Evolutionary conservation across 768 basidiomycete species (phyloP), one percentile per base, ranked within the genome.

Genomic region (Lanmaoa rubissima): DNA sequence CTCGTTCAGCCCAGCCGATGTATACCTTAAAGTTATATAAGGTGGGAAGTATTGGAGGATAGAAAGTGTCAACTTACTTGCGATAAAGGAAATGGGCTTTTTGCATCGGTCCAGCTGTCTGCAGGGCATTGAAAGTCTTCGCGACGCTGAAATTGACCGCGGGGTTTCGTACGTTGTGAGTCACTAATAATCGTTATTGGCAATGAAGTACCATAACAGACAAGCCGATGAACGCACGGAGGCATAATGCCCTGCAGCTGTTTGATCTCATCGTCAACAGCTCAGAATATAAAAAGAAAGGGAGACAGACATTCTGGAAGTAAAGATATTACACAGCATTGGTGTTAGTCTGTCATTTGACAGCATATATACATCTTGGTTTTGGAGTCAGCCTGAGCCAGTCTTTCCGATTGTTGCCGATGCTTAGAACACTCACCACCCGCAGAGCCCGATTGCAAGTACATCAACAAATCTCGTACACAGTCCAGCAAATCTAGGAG

Each of bases 231-330:
- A 8, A 75, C 79, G 49, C 64, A 84, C 84, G 60, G 36, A 84
- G 62, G 53, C 76, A 78, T 8, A 84, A 60, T 8, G 75, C 71
- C 56, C 75, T 72, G 60, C 80, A 83, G 17, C 83, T 84, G 39
- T 34, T 19, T 28, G 51, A 42, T 4, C 13, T 16, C 11, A 11
- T 41, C 7, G n/a, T 58, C 16, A 61, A 54, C 47, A 6, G 31
- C 24, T 31, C 32, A 45, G 19, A 45, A 19, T 6, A 11, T 16
- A 31, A 49, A 53, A 51, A 3, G 35, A 54, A 21, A 43, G 12
- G 10, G 0, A 19, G 9, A 72, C 82, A 58, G 59, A 83, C 82
- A 83, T 68, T 44, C 82, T 74, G n/a, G 76, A 70, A 9, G 76
- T 74, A 57, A 80, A 83, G 0, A 78, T 65, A 26, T 69, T 65